Conservation (phyloP, 768 basidiomycete species). For the Trametes elegans region DNA sequence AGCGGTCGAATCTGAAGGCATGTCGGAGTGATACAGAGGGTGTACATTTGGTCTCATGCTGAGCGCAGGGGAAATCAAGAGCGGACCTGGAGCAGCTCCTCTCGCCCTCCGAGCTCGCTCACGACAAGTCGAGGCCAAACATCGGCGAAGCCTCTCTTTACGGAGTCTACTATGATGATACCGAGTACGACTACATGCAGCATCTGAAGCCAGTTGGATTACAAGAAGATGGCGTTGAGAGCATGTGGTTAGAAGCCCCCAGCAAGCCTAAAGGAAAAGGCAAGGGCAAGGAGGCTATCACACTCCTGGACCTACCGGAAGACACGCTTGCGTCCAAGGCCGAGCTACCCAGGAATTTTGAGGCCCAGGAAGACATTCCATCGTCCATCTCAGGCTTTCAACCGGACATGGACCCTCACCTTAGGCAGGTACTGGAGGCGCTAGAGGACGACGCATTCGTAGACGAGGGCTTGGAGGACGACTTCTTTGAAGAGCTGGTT, state of each 20-base stretch:
- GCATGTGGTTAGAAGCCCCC: conserved; percentile 78
- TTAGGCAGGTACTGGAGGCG: conserved; percentile 90
- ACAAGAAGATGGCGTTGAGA: conserved; percentile 79
- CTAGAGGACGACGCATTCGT: conserved; percentile 96
- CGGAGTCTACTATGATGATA: conserved; percentile 93
- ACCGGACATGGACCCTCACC: conserved; percentile 95
- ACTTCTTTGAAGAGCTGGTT: conserved; percentile 75
- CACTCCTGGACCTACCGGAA: conserved; percentile 59
- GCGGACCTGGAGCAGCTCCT: conserved; percentile 71
- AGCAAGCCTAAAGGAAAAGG: conserved; percentile 41
- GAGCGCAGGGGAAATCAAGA: conserved; percentile 69
- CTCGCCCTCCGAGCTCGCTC: conserved; percentile 44
- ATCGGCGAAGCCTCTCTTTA: conserved; percentile 87
- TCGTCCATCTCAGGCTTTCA: conserved; percentile 84
- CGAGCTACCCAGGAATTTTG: conserved; percentile 74
- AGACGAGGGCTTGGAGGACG: conserved; percentile 68
- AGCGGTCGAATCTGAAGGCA: conserved; percentile 65
- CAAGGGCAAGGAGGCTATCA: conserved; percentile 37
- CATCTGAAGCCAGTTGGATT: conserved; percentile 81
- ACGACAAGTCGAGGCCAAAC: conserved; percentile 46
- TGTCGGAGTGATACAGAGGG: conserved; percentile 40
- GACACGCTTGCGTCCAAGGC: conserved; percentile 68
- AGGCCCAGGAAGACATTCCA: conserved; percentile 76
- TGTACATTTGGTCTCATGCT: background rate
- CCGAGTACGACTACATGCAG: conserved; percentile 97